Base-by-base conservation (phyloP, 768 basidiomycete genomes). In the Clavaria fumosa region DNA sequence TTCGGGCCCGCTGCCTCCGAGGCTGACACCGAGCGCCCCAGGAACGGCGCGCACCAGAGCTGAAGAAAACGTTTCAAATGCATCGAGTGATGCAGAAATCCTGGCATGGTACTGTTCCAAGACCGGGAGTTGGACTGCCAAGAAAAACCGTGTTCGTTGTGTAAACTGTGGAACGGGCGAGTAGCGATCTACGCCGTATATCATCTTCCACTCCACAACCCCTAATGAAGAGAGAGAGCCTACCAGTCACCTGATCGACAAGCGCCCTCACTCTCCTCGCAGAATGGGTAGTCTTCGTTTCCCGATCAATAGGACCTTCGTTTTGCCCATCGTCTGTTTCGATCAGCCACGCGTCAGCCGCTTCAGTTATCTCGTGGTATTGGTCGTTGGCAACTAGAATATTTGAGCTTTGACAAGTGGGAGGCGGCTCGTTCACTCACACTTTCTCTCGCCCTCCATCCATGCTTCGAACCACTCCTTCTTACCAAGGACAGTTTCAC, bases 171-270 rank as follows among this genome's bases (percentile, higher is more conserved):
- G 91, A 3, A 99, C 66, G 0, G 85, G 82, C 6, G 78, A 75
- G 55, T 96, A 99, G 7, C 91, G 90, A 53, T 93, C 90, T 89
- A 46, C 7, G n/a, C n/a, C n/a, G n/a, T n/a, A n/a, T n/a, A n/a
- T n/a, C n/a, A n/a, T n/a, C n/a, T n/a, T n/a, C n/a, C n/a, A n/a
- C n/a, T n/a, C n/a, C n/a, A n/a, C n/a, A n/a, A n/a, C n/a, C n/a
- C n/a, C n/a, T n/a, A n/a, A n/a, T n/a, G n/a, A n/a, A n/a, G n/a
- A n/a, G 30, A 26, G 34, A 9, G 11, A 34, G 14, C 10, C 64
- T 34, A 83, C 88, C 85, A 40, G 90, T 90, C 38, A 97, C 75
- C 58, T 95, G 91, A 47, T 95, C 86, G 7, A 95, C 64, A 14
- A 97, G 63, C 18, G 81, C 74, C 50, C 82, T 84, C 41, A 96